Evolutionary conservation across 1,284 basidiomycete genomes (phyloP).

Genomic region (Cystobasidiaceae sp.): DNA sequence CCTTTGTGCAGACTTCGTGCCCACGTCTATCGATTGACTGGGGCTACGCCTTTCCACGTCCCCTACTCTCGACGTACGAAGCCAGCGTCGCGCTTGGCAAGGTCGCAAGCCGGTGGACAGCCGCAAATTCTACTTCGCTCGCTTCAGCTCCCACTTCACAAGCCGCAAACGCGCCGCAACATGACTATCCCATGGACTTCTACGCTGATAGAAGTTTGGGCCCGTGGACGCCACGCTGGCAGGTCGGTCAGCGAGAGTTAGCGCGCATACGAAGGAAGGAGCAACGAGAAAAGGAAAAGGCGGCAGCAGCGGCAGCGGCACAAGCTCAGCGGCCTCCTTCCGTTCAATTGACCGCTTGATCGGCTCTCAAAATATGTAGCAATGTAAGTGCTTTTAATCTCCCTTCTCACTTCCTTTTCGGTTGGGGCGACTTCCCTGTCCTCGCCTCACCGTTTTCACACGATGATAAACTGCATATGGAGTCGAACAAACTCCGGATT

Average conservation of each 20-base stretch:
- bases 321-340: background rate
- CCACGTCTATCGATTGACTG: conserved; percentile 95
- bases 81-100: conserved; percentile 75
- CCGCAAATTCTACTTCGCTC: conserved; percentile 36
- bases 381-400: background rate
- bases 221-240: conserved; percentile 49
- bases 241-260: conserved; percentile 38
- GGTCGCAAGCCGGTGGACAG: conserved; percentile 54
- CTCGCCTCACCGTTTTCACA: background rate
- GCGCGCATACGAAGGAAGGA: conserved; percentile 7
- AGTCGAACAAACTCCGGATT: conserved; percentile 25
- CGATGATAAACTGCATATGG: conserved; percentile 5
- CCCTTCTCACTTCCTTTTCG: background rate
- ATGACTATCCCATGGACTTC: conserved; percentile 91
- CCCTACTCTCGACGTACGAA: conserved; percentile 90
- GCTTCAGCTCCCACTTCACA: conserved; percentile 36
- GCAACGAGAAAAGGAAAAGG: conserved; percentile 12
- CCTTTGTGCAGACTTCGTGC: conserved; percentile 93
- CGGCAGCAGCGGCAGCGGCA: background rate
- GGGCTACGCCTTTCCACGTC: conserved; percentile 90
- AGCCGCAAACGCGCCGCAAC: conserved; percentile 42
- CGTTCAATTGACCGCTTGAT: background rate
- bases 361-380: background rate
- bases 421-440: background rate
- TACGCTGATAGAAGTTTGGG: conserved; percentile 68